Conservation (phyloP, 495 filamentous ascomycete species). For the Umbilicaria muhlenbergii region DNA sequence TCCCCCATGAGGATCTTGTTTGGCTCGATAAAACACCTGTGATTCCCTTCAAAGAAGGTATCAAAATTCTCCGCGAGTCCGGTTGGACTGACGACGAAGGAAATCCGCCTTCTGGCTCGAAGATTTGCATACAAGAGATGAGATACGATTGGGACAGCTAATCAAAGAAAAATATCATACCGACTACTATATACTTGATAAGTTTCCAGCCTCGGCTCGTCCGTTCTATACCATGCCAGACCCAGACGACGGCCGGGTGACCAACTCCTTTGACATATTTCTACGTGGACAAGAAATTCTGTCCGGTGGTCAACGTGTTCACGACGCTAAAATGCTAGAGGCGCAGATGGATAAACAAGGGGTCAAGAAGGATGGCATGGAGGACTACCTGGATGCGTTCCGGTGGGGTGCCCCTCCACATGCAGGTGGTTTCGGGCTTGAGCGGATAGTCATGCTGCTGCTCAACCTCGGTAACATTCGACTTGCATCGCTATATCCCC, state of each 20-base stretch:
- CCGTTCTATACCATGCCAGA: slow-evolving; percentile 96
- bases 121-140: slow-evolving; percentile 70
- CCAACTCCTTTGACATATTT: slow-evolving; percentile 94
- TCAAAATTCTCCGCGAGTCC: slow-evolving; percentile 65
- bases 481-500: slow-evolving; percentile 65
- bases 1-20: slow-evolving; percentile 50
- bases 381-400: slow-evolving; percentile 82
- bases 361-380: slow-evolving; percentile 60
- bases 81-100: slow-evolving; percentile 67
- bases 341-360: slow-evolving; percentile 61
- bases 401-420: slow-evolving; percentile 80
- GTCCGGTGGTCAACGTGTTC: slow-evolving; percentile 82
- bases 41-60: slow-evolving; percentile 65
- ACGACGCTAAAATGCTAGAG: slow-evolving; percentile 58
- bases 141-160: slow-evolving; percentile 70
- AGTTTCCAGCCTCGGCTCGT: slow-evolving; percentile 68
- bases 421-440: slow-evolving; percentile 79
- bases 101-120: slow-evolving; percentile 48
- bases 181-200: slow-evolving; percentile 92
- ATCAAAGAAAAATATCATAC: slow-evolving; percentile 75
- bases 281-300: slow-evolving; percentile 88
- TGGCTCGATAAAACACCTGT: slow-evolving; percentile 74
- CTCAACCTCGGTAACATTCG: slow-evolving; percentile 79
- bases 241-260: slow-evolving; percentile 49
- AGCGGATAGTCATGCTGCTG: slow-evolving; percentile 73